Percentiles rank a stretch among this genome's conserved stretches.
Evolutionary conservation across 371 early-diverging fungal species (phyloP).

Genomic region (Capillidium heterosporum): DNA sequence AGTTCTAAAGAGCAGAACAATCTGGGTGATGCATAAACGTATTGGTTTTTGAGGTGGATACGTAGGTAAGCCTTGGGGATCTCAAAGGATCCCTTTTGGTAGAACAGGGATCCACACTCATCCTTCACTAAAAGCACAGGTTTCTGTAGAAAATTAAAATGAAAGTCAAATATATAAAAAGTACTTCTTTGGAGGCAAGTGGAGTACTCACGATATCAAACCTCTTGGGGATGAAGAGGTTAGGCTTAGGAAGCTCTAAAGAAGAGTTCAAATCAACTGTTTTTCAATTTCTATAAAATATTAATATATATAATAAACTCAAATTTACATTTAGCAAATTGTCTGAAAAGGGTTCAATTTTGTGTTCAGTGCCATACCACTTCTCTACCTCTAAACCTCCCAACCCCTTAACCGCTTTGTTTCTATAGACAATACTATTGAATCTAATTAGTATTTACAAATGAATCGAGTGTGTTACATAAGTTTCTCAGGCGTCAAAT

Average conservation of each 20-base stretch:
- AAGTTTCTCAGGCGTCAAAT: slow-evolving; percentile 49
- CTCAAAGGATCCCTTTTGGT: background rate
- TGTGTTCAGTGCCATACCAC: slow-evolving; percentile 76
- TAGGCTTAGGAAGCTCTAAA: slow-evolving; percentile 50
- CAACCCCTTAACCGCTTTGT: background rate
- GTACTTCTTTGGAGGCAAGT: background rate
- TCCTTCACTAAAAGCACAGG: background rate
- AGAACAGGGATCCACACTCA: background rate
- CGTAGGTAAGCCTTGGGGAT: slow-evolving; percentile 9
- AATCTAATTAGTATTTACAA: background rate
- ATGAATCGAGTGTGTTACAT: slow-evolving; percentile 3
- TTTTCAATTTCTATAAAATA: slow-evolving; percentile 19
- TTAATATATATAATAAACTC: background rate
- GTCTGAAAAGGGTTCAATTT: slow-evolving; percentile 34
- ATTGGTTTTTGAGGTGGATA: slow-evolving; percentile 11
- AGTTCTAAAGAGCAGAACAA: slow-evolving; percentile 32
- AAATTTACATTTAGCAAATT: slow-evolving; percentile 27
- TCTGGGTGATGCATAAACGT: slow-evolving; percentile 15
- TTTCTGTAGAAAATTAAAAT: background rate
- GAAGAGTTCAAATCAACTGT: slow-evolving; percentile 24
- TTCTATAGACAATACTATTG: background rate
- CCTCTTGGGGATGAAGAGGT: slow-evolving; percentile 67
- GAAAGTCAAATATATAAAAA: background rate
- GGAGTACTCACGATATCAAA: slow-evolving; percentile 33
- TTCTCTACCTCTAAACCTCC: slow-evolving; percentile 23